These are phyloP conservation scores for Blastobotrys mokoenaii DNA, from an alignment of 805 yeast species.

Conservation along the genomic window DNA sequence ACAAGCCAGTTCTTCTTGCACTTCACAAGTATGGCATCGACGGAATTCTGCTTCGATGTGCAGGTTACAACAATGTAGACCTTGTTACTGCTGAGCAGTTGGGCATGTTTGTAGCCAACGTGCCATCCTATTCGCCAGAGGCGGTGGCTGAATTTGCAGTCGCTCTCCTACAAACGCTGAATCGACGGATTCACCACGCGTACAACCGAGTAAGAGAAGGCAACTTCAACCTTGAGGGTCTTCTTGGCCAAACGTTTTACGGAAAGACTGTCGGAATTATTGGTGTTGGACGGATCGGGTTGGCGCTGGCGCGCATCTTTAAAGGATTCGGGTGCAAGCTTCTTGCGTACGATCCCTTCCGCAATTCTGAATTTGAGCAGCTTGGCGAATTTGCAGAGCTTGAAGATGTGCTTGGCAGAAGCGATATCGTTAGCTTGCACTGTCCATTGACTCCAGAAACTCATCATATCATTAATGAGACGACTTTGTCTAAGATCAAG, in stretches of 20 bases:
- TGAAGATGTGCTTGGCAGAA: conserved; percentile 32
- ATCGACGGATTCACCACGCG: conserved; percentile 22
- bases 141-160: conserved; percentile 26
- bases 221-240: conserved; percentile 22
- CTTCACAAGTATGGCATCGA: conserved; percentile 3
- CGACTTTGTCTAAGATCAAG: conserved; percentile 35
- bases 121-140: conserved; percentile 18
- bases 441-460: conserved; percentile 41
- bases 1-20: not conserved
- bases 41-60: conserved; percentile 5
- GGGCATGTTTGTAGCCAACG: conserved; percentile 7
- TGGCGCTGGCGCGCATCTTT: conserved; percentile 35
- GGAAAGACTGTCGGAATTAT: conserved; percentile 39
- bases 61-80: conserved; percentile 5
- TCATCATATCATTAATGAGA: conserved; percentile 35
- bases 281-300: conserved; percentile 43
- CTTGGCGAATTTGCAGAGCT: conserved; percentile 31
- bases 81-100: conserved; percentile 1
- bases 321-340: conserved; percentile 38
- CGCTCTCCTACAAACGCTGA: conserved; percentile 21
- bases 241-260: conserved; percentile 22
- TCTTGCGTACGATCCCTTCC: conserved; percentile 34
- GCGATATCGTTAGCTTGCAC: conserved; percentile 38
- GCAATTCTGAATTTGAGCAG: conserved; percentile 26
- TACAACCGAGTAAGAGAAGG: conserved; percentile 23